A percentile compares a stretch with the other conserved stretches of the same genome.
Conservation (phyloP, 306 rosid genomes). For the Prosopis cineraria region DNA sequence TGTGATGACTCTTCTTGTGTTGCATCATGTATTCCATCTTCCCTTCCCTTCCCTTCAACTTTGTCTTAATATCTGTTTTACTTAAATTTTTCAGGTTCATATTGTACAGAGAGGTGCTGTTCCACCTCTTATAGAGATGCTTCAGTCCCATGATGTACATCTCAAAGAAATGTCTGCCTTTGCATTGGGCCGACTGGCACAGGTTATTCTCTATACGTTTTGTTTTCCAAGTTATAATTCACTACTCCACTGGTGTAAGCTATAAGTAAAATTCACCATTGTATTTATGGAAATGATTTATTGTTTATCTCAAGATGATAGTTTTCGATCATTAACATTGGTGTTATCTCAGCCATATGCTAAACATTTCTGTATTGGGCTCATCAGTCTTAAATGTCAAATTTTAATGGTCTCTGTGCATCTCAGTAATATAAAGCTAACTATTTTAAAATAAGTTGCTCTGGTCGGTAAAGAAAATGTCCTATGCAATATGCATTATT, state of each 20-base stretch:
- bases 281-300: constrained; percentile 1
- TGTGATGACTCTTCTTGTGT: constrained; percentile 9
- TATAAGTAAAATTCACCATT: background rate
- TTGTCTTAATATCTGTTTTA: background rate
- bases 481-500: background rate
- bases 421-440: background rate
- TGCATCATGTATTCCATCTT: background rate
- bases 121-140: constrained; percentile 88
- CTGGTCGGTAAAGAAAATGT: too few relatives aligned
- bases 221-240: background rate
- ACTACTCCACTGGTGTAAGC: background rate
- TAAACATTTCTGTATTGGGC: background rate
- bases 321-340: constrained; percentile 24
- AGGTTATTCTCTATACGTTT: constrained; percentile 52
- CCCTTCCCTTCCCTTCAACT: background rate
- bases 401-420: constrained; percentile 9
- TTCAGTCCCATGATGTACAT: constrained; percentile 82
- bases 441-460: background rate
- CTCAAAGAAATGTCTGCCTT: constrained; percentile 91
- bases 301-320: background rate
- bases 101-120: constrained; percentile 97
- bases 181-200: constrained; percentile 94
- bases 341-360: background rate
- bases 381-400: constrained; percentile 19
- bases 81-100: constrained; percentile 64